phyloP scores from a whole-genome alignment of 2,329 filamentous ascomycete genomes.

The Bimuria novae-zelandiae region DNA sequence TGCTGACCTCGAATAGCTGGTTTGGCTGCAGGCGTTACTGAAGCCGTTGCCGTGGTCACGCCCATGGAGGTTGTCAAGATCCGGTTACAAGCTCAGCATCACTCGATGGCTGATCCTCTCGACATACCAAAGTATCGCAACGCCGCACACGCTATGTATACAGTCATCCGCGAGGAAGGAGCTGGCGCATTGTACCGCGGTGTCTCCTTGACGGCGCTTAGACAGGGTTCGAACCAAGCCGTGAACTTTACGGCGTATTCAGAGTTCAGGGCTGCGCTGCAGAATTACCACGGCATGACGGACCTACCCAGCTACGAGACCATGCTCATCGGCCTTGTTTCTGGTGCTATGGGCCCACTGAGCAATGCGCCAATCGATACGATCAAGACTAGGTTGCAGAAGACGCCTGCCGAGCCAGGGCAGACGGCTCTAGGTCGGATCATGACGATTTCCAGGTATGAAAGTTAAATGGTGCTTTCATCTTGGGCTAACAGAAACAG shows the following conservation, averaged over 20 bases:
- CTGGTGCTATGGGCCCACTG: constrained; percentile 91
- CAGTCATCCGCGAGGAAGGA: constrained; percentile 90
- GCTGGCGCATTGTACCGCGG: constrained; percentile 86
- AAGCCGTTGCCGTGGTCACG: constrained; percentile 94
- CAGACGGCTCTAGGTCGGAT: constrained; percentile 83
- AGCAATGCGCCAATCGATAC: constrained; percentile 98
- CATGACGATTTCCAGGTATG: constrained; percentile 66
- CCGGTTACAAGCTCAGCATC: constrained; percentile 94
- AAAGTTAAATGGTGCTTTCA: no score
- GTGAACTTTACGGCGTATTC: constrained; percentile 96
- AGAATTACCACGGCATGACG: constrained; percentile 72
- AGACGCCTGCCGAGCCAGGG: constrained; percentile 79
- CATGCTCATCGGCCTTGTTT: constrained; percentile 85
- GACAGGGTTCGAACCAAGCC: constrained; percentile 96
- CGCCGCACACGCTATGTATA: constrained; percentile 81
- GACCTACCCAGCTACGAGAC: constrained; percentile 87
- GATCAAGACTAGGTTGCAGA: constrained; percentile 96
- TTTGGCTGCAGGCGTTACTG: constrained; percentile 89
- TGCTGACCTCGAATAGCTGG: constrained; percentile 63
- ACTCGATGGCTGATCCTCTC: constrained; percentile 95
- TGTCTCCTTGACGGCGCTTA: constrained; percentile 87
- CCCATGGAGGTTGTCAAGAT: constrained; percentile 99
- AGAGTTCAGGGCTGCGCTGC: constrained; percentile 82
- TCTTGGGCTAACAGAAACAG: constrained; percentile 28
- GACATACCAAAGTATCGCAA: constrained; percentile 98